Percentiles rank a stretch among this genome's conserved stretches.
phyloP scores from a whole-genome alignment of 139 green algal genomes.

The Picochlorum sp. region DNA sequence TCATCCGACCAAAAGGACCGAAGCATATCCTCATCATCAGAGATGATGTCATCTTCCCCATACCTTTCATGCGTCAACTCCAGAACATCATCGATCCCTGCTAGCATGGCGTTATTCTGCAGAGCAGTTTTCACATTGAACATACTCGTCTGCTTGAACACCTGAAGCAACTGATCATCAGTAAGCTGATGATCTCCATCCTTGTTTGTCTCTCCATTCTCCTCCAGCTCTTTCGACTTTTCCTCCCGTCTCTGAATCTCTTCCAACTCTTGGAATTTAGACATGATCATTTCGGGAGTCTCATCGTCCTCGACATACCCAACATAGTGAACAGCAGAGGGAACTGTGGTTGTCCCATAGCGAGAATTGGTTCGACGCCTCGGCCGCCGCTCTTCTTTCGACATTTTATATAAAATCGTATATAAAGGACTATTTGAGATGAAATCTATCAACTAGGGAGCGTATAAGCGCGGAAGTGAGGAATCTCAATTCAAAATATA shows the following conservation, averaged over 20 bases:
- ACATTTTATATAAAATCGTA: background rate
- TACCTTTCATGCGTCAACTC: constrained; percentile 15
- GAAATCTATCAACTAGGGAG: too few relatives aligned
- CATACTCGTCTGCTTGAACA: constrained; percentile 80
- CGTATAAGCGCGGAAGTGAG: too few relatives aligned
- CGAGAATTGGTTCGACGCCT: constrained; percentile 26
- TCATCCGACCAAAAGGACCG: constrained; percentile 57
- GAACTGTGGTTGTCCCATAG: constrained; percentile 27
- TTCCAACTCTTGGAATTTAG: constrained; percentile 86
- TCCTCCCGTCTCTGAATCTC: constrained; percentile 36
- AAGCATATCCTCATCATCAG: constrained; percentile 46
- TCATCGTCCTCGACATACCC: constrained; percentile 93
- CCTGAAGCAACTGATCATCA: constrained; percentile 59
- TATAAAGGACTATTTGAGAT: background rate
- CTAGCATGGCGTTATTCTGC: constrained; percentile 51
- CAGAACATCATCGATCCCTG: constrained; percentile 25
- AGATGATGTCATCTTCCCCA: constrained; percentile 26
- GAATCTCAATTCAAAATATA: too few relatives aligned
- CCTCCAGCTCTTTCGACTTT: background rate
- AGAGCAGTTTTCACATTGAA: constrained; percentile 72
- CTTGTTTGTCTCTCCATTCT: background rate
- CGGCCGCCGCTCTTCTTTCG: background rate
- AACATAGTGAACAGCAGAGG: constrained; percentile 78
- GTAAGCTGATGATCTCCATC: constrained; percentile 22
- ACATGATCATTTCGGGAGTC: constrained; percentile 93